Conservation (phyloP, 2,329 filamentous ascomycete species). For the Calcarisporium arbuscula region DNA sequence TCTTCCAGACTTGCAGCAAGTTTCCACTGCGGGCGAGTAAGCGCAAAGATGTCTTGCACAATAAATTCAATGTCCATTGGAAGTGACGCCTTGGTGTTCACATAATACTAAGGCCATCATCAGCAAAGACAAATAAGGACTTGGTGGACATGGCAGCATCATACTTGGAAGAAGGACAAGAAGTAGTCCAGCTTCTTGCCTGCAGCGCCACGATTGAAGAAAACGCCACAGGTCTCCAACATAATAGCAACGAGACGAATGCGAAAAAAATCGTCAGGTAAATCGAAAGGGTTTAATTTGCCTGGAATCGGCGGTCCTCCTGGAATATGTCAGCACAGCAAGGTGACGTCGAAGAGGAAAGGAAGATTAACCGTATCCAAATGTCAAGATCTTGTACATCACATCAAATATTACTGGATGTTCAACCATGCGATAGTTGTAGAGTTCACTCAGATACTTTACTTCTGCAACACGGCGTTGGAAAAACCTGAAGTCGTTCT, state of each 20-base stretch:
- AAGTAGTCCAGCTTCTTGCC: conserved; percentile 99
- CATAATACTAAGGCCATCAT: conserved; percentile 66
- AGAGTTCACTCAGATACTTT: conserved; percentile 92
- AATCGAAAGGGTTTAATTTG: conserved; percentile 69
- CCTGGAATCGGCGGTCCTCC: conserved; percentile 77
- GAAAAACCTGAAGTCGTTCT: conserved; percentile 96
- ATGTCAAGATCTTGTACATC: conserved; percentile 89
- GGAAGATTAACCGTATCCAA: conserved; percentile 63
- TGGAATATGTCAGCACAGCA: conserved; percentile 18
- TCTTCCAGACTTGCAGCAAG: conserved; percentile 74
- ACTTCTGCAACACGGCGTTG: conserved; percentile 92
- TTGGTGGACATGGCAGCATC: conserved; percentile 8
- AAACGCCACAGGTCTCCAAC: conserved; percentile 91
- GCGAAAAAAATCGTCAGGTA: conserved; percentile 92
- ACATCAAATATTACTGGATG: conserved; percentile 93
- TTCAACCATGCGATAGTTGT: conserved; percentile 96
- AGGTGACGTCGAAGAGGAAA: background rate
- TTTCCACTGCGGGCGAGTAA: conserved; percentile 90
- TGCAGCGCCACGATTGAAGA: conserved; percentile 86
- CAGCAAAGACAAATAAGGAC: background rate
- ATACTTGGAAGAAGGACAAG: conserved; percentile 83
- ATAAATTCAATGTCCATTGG: conserved; percentile 98
- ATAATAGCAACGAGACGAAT: conserved; percentile 85
- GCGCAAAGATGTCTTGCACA: conserved; percentile 81
- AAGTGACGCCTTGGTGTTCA: conserved; percentile 79